phyloP scores from a whole-genome alignment of 2,329 filamentous ascomycete species.

The Talaromyces sp. region DNA sequence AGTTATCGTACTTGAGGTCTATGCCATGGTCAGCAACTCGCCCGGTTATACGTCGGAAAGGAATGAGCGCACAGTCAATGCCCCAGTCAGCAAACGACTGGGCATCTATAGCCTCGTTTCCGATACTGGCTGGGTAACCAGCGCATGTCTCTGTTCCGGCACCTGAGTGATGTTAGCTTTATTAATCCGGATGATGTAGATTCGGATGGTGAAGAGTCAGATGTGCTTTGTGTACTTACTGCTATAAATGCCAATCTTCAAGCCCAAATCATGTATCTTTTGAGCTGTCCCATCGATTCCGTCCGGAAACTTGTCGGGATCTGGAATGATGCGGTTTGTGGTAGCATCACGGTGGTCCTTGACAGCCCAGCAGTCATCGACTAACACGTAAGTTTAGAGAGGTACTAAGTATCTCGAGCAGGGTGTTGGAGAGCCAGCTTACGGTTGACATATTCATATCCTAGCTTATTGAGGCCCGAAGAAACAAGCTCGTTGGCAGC shows the following conservation, averaged over 20 bases:
- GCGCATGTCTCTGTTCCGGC: constrained; percentile 47
- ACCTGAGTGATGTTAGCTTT: constrained; percentile 16
- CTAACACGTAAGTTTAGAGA: constrained; percentile 12
- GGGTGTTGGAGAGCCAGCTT: constrained; percentile 3
- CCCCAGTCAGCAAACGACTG: constrained; percentile 55
- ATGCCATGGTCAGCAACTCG: neutral
- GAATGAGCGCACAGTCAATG: constrained; percentile 43
- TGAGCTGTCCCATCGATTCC: constrained; percentile 54
- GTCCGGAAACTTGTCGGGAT: constrained; percentile 52
- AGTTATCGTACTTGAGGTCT: constrained; percentile 59
- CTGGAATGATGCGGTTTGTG: constrained; percentile 44
- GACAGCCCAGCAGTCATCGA: constrained; percentile 60
- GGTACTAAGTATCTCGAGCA: neutral
- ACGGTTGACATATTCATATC: constrained; percentile 47
- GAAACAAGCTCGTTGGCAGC: constrained; percentile 45
- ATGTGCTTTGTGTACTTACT: neutral
- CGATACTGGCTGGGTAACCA: constrained; percentile 54
- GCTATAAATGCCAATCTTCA: constrained; percentile 62
- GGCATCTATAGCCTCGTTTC: constrained; percentile 56
- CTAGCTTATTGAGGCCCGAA: constrained; percentile 44
- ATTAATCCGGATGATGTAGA: neutral
- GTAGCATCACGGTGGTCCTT: constrained; percentile 39
- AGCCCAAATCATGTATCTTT: constrained; percentile 51
- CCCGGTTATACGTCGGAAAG: neutral
- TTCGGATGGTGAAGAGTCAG: neutral